phyloP scores from a whole-genome alignment of 169 alveolate genomes.

The Eimeria praecox region DNA sequence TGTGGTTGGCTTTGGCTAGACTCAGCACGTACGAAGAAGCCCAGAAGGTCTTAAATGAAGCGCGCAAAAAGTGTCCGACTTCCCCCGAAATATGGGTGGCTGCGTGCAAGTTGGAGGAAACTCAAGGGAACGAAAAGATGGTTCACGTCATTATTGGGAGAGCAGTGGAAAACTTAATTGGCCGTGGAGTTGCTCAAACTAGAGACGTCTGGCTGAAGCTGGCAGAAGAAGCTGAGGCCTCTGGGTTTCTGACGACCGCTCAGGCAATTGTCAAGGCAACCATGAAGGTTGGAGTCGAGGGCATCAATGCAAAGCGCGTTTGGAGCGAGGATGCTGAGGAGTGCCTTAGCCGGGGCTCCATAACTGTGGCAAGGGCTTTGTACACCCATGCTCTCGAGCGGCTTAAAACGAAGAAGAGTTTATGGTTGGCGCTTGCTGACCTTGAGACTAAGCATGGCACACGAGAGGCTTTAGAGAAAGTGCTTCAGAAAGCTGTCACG shows the following conservation, averaged over 20 bases:
- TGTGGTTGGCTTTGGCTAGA: slow-evolving; percentile 99
- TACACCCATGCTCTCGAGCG: slow-evolving; percentile 86
- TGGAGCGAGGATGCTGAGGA: slow-evolving; percentile 85
- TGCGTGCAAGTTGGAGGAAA: slow-evolving; percentile 99
- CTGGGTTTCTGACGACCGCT: slow-evolving; percentile 86
- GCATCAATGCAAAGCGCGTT: slow-evolving; percentile 79
- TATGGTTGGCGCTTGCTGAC: slow-evolving; percentile 98
- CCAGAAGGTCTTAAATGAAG: slow-evolving; percentile 97
- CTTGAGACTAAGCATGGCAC: slow-evolving; percentile 96
- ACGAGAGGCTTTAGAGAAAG: slow-evolving; percentile 90
- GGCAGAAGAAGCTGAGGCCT: slow-evolving; percentile 88
- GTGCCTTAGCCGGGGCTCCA: slow-evolving; percentile 80
- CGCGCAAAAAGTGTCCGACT: slow-evolving; percentile 98
- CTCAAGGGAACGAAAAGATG: slow-evolving; percentile 86
- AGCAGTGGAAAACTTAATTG: slow-evolving; percentile 84
- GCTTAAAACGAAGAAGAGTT: slow-evolving; percentile 86
- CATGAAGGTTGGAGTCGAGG: slow-evolving; percentile 83
- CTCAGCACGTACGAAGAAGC: slow-evolving; percentile 98
- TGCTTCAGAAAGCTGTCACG: slow-evolving; percentile 91
- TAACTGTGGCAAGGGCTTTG: slow-evolving; percentile 85
- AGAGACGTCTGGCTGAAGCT: slow-evolving; percentile 86
- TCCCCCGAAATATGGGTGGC: slow-evolving; percentile 97
- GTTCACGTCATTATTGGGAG: slow-evolving; percentile 86
- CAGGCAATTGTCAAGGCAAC: slow-evolving; percentile 86
- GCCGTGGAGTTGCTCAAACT: slow-evolving; percentile 85